A percentile compares a stretch with the other conserved stretches of the same genome.
Evolutionary conservation across 805 yeast genomes (phyloP).

Genomic region (Henningerozyma blattae): DNA sequence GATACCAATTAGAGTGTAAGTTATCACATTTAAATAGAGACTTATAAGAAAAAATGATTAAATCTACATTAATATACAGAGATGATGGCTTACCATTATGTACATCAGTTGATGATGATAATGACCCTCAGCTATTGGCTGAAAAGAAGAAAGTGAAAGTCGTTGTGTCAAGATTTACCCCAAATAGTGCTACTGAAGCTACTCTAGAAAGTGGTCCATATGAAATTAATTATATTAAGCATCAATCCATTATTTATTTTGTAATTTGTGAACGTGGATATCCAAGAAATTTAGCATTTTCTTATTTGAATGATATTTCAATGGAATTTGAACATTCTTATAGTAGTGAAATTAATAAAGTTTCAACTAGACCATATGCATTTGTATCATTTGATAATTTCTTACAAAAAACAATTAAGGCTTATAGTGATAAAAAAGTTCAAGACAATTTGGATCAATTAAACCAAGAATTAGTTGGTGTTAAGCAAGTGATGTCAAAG

Average conservation of each 20-base stretch:
- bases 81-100: conserved; percentile 79
- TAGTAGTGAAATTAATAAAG: conserved; percentile 49
- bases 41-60: conserved; percentile 34
- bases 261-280: conserved; percentile 68
- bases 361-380: conserved; percentile 76
- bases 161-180: conserved; percentile 60
- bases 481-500: conserved; percentile 88
- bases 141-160: conserved; percentile 79
- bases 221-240: conserved; percentile 62
- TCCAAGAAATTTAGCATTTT: conserved; percentile 81
- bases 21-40: neutral
- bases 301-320: conserved; percentile 72
- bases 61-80: conserved; percentile 54
- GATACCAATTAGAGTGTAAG: too few species aligned
- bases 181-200: conserved; percentile 74
- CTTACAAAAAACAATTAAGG: conserved; percentile 69
- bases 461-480: conserved; percentile 84
- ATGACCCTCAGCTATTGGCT: conserved; percentile 46
- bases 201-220: conserved; percentile 67
- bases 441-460: conserved; percentile 77
- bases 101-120: conserved; percentile 80
- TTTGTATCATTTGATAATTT: conserved; percentile 78
- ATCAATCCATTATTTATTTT: conserved; percentile 58
- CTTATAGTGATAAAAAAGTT: conserved; percentile 85
- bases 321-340: conserved; percentile 73